Evolutionary conservation across 208 protist species (phyloP).

Genomic region (Leishmania arabica): DNA sequence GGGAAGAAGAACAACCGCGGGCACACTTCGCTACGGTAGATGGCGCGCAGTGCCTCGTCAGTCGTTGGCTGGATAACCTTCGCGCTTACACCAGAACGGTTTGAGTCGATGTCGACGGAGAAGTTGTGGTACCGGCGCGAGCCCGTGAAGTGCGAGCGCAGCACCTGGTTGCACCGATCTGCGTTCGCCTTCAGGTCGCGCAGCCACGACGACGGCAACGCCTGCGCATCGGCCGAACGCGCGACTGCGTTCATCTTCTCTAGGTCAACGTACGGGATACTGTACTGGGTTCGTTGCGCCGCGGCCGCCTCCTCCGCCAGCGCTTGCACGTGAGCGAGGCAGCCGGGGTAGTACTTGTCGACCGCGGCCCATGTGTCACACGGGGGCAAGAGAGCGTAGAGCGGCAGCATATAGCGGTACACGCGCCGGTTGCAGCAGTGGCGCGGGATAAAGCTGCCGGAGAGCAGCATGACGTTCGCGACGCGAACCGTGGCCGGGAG

Average conservation of each 20-base stretch:
- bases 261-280: slow-evolving; percentile 27
- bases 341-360: slow-evolving; percentile 37
- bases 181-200: slow-evolving; percentile 29
- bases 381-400: slow-evolving; percentile 71
- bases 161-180: slow-evolving; percentile 46
- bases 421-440: slow-evolving; percentile 77
- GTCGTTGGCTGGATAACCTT: slow-evolving; percentile 62
- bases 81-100: slow-evolving; percentile 30
- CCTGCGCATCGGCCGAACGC: background rate
- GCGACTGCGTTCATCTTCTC: background rate
- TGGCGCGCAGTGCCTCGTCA: slow-evolving; percentile 67
- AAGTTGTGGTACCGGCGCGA: slow-evolving; percentile 89
- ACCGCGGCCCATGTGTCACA: slow-evolving; percentile 61
- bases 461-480: slow-evolving; percentile 49
- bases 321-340: slow-evolving; percentile 10
- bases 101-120: slow-evolving; percentile 59
- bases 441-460: slow-evolving; percentile 75
- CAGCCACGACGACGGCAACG: slow-evolving; percentile 29
- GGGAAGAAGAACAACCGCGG: slow-evolving; percentile 66
- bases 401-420: slow-evolving; percentile 83
- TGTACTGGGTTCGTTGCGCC: slow-evolving; percentile 9
- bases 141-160: slow-evolving; percentile 52
- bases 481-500: slow-evolving; percentile 57
- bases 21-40: slow-evolving; percentile 73
- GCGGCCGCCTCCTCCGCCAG: slow-evolving; percentile 1